A percentile compares a stretch with the other conserved stretches of the same genome.
Evolutionary conservation across 495 filamentous ascomycete species (phyloP).

Genomic region (Sphaerosporella brunnea): DNA sequence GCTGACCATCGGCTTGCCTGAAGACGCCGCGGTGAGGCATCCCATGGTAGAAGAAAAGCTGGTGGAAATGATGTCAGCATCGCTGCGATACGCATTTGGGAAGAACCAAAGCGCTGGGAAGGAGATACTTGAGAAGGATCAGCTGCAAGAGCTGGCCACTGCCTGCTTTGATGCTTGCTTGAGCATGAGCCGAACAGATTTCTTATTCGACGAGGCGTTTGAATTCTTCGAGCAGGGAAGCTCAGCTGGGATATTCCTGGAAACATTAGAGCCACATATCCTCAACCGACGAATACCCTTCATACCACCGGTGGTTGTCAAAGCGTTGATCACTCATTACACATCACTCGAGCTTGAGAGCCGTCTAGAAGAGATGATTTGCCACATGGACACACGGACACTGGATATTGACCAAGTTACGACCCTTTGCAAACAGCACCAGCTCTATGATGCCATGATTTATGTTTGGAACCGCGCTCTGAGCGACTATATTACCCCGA

Average conservation of each 20-base stretch:
- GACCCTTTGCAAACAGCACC: constrained; percentile 70
- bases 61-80: constrained; percentile 85
- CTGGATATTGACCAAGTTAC: constrained; percentile 92
- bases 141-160: constrained; percentile 60
- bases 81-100: constrained; percentile 74
- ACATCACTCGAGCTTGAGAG: constrained; percentile 50
- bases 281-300: constrained; percentile 54
- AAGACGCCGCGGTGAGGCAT: constrained; percentile 59
- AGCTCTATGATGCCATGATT: constrained; percentile 85
- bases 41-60: constrained; percentile 72
- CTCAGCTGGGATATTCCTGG: constrained; percentile 58
- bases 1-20: constrained; percentile 79
- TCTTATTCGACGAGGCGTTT: constrained; percentile 80
- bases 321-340: constrained; percentile 67
- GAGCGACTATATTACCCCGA: constrained; percentile 71
- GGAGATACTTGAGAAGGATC: constrained; percentile 35
- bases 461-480: constrained; percentile 94
- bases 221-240: constrained; percentile 68
- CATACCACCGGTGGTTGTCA: constrained; percentile 68
- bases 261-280: constrained; percentile 71
- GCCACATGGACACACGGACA: constrained; percentile 71
- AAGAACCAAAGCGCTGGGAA: constrained; percentile 30
- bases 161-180: constrained; percentile 71
- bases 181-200: constrained; percentile 55
- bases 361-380: constrained; percentile 85